Percentiles rank a stretch among this genome's conserved stretches.
Evolutionary conservation across 495 filamentous ascomycete species (phyloP).

Genomic region (Aspergillus diversus): DNA sequence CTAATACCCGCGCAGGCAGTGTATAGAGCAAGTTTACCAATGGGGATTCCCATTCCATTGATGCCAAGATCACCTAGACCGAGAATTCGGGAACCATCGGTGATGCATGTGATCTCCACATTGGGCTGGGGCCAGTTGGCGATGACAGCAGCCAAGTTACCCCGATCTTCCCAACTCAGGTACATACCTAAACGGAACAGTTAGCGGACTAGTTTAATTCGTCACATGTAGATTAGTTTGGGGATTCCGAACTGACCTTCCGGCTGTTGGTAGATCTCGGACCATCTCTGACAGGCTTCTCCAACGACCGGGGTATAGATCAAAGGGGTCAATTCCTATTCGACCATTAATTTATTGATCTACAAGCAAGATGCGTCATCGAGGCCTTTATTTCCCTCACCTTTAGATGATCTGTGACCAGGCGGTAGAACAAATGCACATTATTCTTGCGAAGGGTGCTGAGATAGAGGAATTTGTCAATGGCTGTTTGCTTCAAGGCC

Average conservation of each 20-base stretch:
- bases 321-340: constrained; percentile 81
- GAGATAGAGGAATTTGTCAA: constrained; percentile 96
- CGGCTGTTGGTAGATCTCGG: constrained; percentile 91
- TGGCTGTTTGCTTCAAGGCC: constrained; percentile 71
- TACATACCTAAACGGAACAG: constrained; percentile 64
- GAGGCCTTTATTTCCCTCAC: constrained; percentile 42
- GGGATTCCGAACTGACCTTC: constrained; percentile 62
- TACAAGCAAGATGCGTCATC: constrained; percentile 6
- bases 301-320: constrained; percentile 98
- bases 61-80: constrained; percentile 95
- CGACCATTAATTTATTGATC: constrained; percentile 19
- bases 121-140: constrained; percentile 86
- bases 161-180: constrained; percentile 87
- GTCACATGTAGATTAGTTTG: constrained; percentile 19
- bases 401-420: constrained; percentile 86
- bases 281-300: constrained; percentile 94
- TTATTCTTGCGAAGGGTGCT: constrained; percentile 86
- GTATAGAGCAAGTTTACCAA: constrained; percentile 93
- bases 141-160: constrained; percentile 80
- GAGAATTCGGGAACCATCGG: constrained; percentile 94
- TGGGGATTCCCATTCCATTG: constrained; percentile 97
- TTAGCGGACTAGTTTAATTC: constrained; percentile 38
- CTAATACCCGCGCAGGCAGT: constrained; percentile 96
- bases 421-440: constrained; percentile 90
- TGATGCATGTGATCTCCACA: constrained; percentile 95